A percentile compares a stretch with the other conserved stretches of the same genome.
Evolutionary conservation across 257 asterid species (phyloP).

Genomic region (Solanum arcanum): DNA sequence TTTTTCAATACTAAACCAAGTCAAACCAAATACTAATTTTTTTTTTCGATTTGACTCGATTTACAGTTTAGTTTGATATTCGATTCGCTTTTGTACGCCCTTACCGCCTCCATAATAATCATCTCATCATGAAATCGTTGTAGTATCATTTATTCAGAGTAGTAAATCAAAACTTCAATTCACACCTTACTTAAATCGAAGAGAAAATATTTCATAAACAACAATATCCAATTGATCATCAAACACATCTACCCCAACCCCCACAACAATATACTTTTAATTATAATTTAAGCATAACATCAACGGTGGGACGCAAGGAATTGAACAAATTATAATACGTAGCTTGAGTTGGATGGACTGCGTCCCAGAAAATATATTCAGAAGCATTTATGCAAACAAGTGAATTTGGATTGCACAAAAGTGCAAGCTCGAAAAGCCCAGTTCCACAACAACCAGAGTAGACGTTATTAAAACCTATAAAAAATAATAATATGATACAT

Average conservation of each 20-base stretch:
- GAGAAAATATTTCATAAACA: neutral
- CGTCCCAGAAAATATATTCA: conserved; percentile 46
- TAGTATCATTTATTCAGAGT: no score
- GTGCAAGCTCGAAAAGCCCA: conserved; percentile 28
- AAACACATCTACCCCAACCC: neutral
- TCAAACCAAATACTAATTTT: no score
- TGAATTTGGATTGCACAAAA: conserved; percentile 32
- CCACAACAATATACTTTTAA: neutral
- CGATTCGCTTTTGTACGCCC: rapidly evolving
- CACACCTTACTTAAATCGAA: neutral
- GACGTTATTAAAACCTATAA: conserved; percentile 34
- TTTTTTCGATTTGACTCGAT: no score
- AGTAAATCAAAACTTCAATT: neutral
- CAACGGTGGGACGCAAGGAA: conserved; percentile 17
- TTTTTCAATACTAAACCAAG: no score
- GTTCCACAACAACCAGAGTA: conserved; percentile 56
- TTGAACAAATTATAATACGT: conserved; percentile 30
- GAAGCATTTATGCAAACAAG: conserved; percentile 35
- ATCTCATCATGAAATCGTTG: no score
- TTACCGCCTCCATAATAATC: no score
- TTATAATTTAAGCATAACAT: conserved; percentile 1
- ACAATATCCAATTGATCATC: neutral
- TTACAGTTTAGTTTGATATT: no score
- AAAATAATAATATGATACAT: neutral
- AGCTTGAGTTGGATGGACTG: conserved; percentile 62